These are phyloP conservation scores for Ensete glaucum DNA, from an alignment of 176 grass and related monocot genomes.

Conservation along the genomic window DNA sequence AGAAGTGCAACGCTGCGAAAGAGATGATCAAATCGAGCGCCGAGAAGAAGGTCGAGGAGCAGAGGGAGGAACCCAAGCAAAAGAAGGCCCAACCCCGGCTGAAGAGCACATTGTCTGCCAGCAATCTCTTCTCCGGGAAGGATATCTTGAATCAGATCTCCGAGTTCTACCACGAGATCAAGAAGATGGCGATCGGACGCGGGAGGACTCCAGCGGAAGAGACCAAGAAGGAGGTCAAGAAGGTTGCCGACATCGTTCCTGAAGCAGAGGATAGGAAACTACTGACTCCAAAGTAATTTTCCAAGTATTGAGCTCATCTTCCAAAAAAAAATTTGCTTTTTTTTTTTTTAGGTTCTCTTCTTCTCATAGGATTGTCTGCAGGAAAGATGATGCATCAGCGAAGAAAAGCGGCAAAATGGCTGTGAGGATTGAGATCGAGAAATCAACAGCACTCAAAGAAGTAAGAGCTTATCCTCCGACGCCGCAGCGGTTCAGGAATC, in stretches of 20 bases:
- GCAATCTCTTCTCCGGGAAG: slow-evolving; percentile 84
- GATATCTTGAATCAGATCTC: slow-evolving; percentile 90
- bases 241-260: background rate
- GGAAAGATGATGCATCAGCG: slow-evolving; percentile 17
- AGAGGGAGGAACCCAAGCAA: slow-evolving; percentile 38
- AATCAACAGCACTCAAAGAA: slow-evolving; percentile 43
- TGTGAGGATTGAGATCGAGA: slow-evolving; percentile 33
- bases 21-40: slow-evolving; percentile 74
- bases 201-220: slow-evolving; percentile 21
- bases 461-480: slow-evolving; percentile 78
- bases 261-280: background rate
- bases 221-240: slow-evolving; percentile 23
- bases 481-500: slow-evolving; percentile 57
- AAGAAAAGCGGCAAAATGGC: slow-evolving; percentile 25
- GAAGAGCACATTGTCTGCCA: slow-evolving; percentile 87
- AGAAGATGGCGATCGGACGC: slow-evolving; percentile 51
- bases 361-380: background rate
- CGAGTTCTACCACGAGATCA: slow-evolving; percentile 88
- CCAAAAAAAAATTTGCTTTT: background rate
- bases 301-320: background rate
- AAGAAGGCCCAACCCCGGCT: slow-evolving; percentile 47
- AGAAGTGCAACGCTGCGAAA: slow-evolving; percentile 53
- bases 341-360: background rate
- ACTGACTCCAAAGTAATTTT: slow-evolving; percentile 4
- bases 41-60: slow-evolving; percentile 33